These are phyloP conservation scores for Globisporangium echinulatum DNA, from an alignment of 352 stramenopile genomes.

Conservation along the genomic window DNA sequence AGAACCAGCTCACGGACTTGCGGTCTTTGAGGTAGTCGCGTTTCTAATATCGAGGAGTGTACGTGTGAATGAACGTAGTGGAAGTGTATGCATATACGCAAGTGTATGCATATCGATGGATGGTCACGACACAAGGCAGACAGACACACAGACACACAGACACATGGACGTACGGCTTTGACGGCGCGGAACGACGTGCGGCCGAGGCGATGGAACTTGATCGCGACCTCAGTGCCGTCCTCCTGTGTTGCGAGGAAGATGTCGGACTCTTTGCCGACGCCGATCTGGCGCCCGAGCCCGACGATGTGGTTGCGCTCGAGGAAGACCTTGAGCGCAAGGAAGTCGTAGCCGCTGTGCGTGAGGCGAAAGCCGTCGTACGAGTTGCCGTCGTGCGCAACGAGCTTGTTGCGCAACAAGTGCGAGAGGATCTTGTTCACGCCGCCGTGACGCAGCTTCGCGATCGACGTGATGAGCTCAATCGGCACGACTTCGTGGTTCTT, in stretches of 20 bases:
- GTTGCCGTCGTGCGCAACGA: slow-evolving; percentile 96
- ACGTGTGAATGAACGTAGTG: too few species aligned
- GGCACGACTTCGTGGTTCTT: slow-evolving; percentile 98
- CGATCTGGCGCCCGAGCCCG: slow-evolving; percentile 92
- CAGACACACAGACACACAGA: neutral
- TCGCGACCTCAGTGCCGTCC: slow-evolving; percentile 95
- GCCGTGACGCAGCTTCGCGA: slow-evolving; percentile 96
- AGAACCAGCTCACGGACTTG: slow-evolving; percentile 97
- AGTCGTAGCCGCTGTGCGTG: slow-evolving; percentile 99
- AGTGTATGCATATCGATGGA: too few species aligned
- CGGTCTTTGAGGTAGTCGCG: slow-evolving; percentile 97
- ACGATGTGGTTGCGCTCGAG: slow-evolving; percentile 90
- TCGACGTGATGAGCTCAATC: slow-evolving; percentile 93
- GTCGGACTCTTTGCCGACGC: slow-evolving; percentile 99
- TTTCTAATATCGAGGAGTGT: slow-evolving; percentile 64
- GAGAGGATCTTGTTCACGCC: slow-evolving; percentile 97
- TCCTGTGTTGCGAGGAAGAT: slow-evolving; percentile 94
- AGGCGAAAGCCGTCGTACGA: slow-evolving; percentile 97
- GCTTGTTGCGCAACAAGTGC: slow-evolving; percentile 95
- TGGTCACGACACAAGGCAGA: slow-evolving; percentile 1
- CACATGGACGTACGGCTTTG: slow-evolving; percentile 50
- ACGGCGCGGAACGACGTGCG: slow-evolving; percentile 97
- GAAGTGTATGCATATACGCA: too few species aligned
- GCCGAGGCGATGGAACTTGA: slow-evolving; percentile 99
- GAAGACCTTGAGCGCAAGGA: slow-evolving; percentile 95